phyloP scores from a whole-genome alignment of 2,329 filamentous ascomycete species.

The Fusarium agapanthi region DNA sequence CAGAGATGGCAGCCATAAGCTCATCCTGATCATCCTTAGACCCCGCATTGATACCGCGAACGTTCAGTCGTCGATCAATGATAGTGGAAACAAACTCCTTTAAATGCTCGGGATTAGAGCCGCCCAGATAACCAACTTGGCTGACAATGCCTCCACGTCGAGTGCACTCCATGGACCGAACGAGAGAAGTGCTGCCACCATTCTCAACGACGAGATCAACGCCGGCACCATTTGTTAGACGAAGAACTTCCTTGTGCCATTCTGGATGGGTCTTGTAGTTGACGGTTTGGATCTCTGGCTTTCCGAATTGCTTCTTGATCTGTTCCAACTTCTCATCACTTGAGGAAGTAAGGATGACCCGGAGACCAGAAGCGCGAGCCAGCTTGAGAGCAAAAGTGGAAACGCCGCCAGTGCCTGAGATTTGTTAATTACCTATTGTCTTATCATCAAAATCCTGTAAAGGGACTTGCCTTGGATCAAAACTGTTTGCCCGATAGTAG shows the following conservation, averaged over 20 bases:
- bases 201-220: constrained; percentile 60
- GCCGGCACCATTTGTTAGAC: constrained; percentile 53
- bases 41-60: constrained; percentile 52
- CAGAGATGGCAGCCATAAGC: constrained; percentile 47
- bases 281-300: constrained; percentile 55
- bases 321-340: constrained; percentile 58
- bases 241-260: constrained; percentile 57
- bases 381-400: constrained; percentile 51
- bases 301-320: constrained; percentile 51
- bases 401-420: constrained; percentile 52
- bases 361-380: constrained; percentile 61
- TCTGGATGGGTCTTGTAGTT: constrained; percentile 58
- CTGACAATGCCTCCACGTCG: constrained; percentile 53
- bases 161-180: constrained; percentile 51
- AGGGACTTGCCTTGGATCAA: constrained; percentile 51
- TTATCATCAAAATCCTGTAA: background rate
- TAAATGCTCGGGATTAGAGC: constrained; percentile 42
- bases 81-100: constrained; percentile 47
- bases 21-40: constrained; percentile 53
- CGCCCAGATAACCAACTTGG: constrained; percentile 53
- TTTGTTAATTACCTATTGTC: background rate
- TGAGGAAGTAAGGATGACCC: constrained; percentile 60
- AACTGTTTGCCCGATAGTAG: constrained; percentile 50
- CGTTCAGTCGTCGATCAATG: constrained; percentile 48
- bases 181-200: constrained; percentile 49